phyloP scores from a whole-genome alignment of 2,329 filamentous ascomycete genomes.

The Emmonsiellopsis sp. region DNA sequence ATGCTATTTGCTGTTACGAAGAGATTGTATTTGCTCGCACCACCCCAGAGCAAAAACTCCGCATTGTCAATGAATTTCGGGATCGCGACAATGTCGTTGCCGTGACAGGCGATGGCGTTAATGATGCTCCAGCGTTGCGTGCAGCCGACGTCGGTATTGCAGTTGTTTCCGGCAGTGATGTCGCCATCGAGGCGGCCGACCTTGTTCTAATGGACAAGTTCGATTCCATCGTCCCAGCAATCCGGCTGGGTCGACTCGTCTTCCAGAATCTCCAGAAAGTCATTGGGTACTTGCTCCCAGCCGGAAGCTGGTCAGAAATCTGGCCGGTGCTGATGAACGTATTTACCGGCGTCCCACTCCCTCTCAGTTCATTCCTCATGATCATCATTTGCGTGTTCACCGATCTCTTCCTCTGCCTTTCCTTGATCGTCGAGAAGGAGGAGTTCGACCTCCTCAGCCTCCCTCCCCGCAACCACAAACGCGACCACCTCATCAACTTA shows the following conservation, averaged over 20 bases:
- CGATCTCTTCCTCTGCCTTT: constrained; percentile 44
- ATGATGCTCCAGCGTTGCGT: constrained; percentile 26
- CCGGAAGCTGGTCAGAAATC: constrained; percentile 49
- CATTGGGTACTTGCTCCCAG: constrained; percentile 40
- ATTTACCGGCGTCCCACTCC: constrained; percentile 46
- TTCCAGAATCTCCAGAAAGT: constrained; percentile 31
- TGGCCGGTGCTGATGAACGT: constrained; percentile 50
- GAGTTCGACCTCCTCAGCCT: constrained; percentile 46
- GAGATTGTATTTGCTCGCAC: constrained; percentile 41
- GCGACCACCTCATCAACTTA: constrained; percentile 44
- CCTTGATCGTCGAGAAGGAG: constrained; percentile 48
- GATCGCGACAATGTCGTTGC: constrained; percentile 32
- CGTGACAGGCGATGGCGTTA: constrained; percentile 31
- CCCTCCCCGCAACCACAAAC: constrained; percentile 42
- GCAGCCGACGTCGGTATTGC: constrained; percentile 27
- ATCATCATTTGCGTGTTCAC: constrained; percentile 52
- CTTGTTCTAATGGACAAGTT: constrained; percentile 29
- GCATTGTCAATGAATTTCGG: constrained; percentile 34
- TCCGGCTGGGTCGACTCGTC: constrained; percentile 24
- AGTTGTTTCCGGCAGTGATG: constrained; percentile 31
- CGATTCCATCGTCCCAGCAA: constrained; percentile 26
- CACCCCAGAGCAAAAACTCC: constrained; percentile 35
- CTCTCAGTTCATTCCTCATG: constrained; percentile 47
- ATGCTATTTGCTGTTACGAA: constrained; percentile 48
- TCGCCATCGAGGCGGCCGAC: constrained; percentile 33